phyloP scores from a whole-genome alignment of 257 asterid species.

The Gentiana macrophylla region DNA sequence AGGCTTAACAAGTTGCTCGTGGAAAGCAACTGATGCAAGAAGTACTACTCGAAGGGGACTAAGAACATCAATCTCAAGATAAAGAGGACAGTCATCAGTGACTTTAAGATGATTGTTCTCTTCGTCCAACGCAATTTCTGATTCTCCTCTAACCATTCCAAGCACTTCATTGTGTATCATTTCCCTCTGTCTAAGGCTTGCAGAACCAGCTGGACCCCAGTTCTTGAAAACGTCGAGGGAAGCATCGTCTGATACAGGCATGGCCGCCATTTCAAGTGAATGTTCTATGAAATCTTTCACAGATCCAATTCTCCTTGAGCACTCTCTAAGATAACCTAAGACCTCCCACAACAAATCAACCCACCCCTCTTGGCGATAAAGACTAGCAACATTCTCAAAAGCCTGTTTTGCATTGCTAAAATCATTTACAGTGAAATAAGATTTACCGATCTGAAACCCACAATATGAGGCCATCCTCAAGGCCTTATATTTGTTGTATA shows the following conservation, averaged over 20 bases:
- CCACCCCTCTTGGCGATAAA: conserved; percentile 96
- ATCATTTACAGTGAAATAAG: conserved; percentile 48
- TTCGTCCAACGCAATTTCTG: conserved; percentile 30
- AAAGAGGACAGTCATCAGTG: conserved; percentile 63
- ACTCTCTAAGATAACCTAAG: conserved; percentile 85
- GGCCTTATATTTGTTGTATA: conserved; percentile 54
- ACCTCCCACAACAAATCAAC: conserved; percentile 74
- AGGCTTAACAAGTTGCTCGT: conserved; percentile 86
- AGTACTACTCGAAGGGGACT: conserved; percentile 84
- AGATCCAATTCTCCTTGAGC: conserved; percentile 58
- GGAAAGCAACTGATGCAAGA: conserved; percentile 95
- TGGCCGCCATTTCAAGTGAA: conserved; percentile 97
- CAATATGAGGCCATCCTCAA: conserved; percentile 83
- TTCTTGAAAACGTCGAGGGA: conserved; percentile 35
- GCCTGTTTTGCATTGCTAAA: conserved; percentile 61
- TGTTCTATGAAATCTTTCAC: conserved; percentile 84
- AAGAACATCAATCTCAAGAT: conserved; percentile 90
- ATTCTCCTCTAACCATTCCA: conserved; percentile 62
- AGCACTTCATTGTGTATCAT: conserved; percentile 77
- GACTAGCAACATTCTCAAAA: conserved; percentile 64
- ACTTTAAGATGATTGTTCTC: conserved; percentile 41
- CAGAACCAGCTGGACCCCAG: conserved; percentile 79
- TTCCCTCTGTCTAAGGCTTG: conserved; percentile 58
- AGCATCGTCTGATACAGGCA: conserved; percentile 49
- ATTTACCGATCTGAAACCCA: conserved; percentile 77